Evolutionary conservation across 305 asterid genomes (phyloP), one percentile per base, ranked within the genome.

Genomic region (Solanum chacoense): DNA sequence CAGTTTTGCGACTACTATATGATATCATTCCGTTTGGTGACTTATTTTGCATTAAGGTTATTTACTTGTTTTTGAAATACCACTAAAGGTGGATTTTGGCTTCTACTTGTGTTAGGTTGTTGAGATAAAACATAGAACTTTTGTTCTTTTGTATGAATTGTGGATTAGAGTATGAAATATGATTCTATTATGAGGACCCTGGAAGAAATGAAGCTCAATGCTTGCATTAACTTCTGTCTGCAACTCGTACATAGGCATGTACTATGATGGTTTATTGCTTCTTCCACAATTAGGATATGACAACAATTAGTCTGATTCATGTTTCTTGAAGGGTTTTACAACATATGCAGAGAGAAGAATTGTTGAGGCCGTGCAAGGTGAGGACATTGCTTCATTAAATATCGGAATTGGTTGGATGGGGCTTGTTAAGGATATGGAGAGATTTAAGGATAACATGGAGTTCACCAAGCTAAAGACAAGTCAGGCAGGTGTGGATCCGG

Each of bases 341-440:
- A 96, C 96, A 69, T 97, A 97, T 92, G 99, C 98, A 11, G 98
- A 97, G 91, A 89, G 98, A 87, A 92, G 98, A 87, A 97, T 97
- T 89, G 98, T 97, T 84, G 99, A 97, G 92, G 97, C 92, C 69
- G 98, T 96, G 90, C 98, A 96, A 94, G 99, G 98, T 35, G 94
- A 94, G 92, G 97, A 95, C 79, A 91, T 90, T 90, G 98, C 96
- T 89, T 92, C 91, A 80, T 88, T 97, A 83, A 96, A 92, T 91
- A 92, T 91, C 38, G 99, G 99, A 87, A 94, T 94, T 69, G 98
- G 98, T 85, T 97, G 99, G 99, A 93, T 90, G 91, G 95, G 94
- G 90, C 96, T 97, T 37, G 94, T 94, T 22, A 92, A 92, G 91
- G 96, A 91, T 28, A 89, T 95, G 89, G 98, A 97, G 55, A 94